Evolutionary conservation across 2,329 filamentous ascomycete species (phyloP).

Genomic region (Aureobasidium sp.): DNA sequence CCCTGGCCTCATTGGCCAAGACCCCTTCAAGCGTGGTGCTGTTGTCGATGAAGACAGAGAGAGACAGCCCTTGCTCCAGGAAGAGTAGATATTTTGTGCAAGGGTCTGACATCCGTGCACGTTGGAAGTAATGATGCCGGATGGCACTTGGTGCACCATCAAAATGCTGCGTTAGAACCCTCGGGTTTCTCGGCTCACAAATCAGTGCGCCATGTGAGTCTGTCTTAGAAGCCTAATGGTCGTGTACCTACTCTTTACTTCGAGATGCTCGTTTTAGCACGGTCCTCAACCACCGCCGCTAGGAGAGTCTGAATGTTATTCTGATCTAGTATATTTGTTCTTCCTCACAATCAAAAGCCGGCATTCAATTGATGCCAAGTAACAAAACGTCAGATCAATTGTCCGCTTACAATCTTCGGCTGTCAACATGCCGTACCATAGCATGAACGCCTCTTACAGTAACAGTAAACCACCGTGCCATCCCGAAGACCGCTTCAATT

Average conservation of each 20-base stretch:
- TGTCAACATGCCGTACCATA: background rate
- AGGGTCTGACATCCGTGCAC: background rate
- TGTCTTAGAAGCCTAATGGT: background rate
- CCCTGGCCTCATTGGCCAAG: slow-evolving; percentile 55
- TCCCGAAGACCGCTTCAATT: background rate
- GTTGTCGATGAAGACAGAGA: slow-evolving; percentile 45
- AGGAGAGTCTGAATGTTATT: background rate
- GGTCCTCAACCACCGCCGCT: background rate
- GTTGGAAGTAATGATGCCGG: background rate
- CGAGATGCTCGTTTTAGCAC: background rate
- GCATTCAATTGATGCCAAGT: background rate
- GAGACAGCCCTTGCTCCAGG: slow-evolving; percentile 46
- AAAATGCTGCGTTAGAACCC: background rate
- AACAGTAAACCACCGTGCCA: background rate
- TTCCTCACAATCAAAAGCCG: background rate
- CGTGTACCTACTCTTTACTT: background rate
- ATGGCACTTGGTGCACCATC: background rate
- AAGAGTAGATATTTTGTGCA: slow-evolving; percentile 23
- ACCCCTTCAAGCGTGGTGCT: slow-evolving; percentile 43
- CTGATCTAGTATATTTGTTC: background rate
- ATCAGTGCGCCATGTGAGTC: background rate
- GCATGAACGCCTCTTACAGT: background rate
- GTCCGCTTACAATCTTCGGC: background rate
- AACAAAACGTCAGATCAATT: background rate
- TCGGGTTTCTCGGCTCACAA: background rate